Evolutionary conservation across 306 rosid genomes (phyloP).

Genomic region (Mucuna pruriens): DNA sequence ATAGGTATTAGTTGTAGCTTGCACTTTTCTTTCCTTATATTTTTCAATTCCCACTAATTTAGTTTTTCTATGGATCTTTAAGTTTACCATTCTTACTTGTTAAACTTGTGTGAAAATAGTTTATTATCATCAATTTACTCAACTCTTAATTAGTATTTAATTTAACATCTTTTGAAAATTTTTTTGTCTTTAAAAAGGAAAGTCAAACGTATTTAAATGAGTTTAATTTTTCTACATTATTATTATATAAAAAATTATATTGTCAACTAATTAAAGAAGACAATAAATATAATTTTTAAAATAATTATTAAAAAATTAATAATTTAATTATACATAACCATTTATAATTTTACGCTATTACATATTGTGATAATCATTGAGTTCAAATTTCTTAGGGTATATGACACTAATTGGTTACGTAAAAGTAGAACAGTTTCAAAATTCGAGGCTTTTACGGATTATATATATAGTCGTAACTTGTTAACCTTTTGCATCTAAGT

Average conservation of each 20-base stretch:
- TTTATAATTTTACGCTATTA: no score
- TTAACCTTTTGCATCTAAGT: neutral
- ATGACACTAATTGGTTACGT: neutral
- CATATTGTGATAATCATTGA: no score
- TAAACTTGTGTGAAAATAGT: neutral
- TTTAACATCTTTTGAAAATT: neutral
- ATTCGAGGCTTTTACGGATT: conserved; percentile 10
- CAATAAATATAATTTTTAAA: no score
- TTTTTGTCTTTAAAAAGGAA: no score
- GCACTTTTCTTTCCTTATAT: neutral
- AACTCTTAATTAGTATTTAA: neutral
- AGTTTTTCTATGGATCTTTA: neutral
- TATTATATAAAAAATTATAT: no score
- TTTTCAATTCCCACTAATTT: neutral
- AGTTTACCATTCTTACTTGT: neutral
- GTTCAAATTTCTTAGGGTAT: neutral
- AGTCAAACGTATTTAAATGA: neutral
- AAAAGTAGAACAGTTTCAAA: conserved; percentile 18
- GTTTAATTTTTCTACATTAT: no score
- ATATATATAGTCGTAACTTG: neutral
- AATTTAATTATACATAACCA: no score
- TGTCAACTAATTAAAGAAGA: no score
- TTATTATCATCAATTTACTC: neutral
- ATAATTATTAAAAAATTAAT: no score
- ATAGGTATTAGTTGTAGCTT: no score